These are phyloP conservation scores for Hemileccinum impolitum DNA, from an alignment of 768 basidiomycete genomes.

Conservation along the genomic window DNA sequence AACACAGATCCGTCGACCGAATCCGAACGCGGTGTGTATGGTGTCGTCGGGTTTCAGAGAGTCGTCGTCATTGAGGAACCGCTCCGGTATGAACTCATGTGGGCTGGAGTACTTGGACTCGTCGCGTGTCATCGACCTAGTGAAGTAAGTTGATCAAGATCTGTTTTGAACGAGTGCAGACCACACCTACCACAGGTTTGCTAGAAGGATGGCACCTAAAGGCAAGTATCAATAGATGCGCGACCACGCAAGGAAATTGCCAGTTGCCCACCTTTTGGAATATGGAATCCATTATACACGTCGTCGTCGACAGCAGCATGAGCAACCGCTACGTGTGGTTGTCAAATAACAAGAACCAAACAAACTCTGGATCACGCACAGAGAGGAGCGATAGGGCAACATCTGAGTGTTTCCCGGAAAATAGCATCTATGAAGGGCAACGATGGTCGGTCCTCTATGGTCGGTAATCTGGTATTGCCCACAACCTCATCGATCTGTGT, in stretches of 20 bases:
- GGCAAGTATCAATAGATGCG: neutral
- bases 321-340: conserved; percentile 6
- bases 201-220: conserved; percentile 19
- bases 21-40: conserved; percentile 5
- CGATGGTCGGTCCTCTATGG: conserved; percentile 7
- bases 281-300: conserved; percentile 29
- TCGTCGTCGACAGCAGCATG: conserved; percentile 8
- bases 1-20: conserved; percentile 16
- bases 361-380: neutral
- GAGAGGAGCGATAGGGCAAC: conserved; percentile 1
- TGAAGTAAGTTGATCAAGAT: neutral
- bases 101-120: conserved; percentile 34
- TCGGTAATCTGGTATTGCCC: no score
- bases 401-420: conserved; percentile 26
- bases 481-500: no score
- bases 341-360: neutral
- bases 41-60: neutral
- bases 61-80: conserved; percentile 28
- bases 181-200: conserved; percentile 26
- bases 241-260: no score
- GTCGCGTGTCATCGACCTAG: conserved; percentile 7
- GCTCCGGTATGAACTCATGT: conserved; percentile 34
- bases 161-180: neutral
- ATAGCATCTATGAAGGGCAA: conserved; percentile 38
- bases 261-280: conserved; percentile 32